Evolutionary conservation across 1,139 yeast species (phyloP).

Genomic region (Pneumocystis oryctolagi): DNA sequence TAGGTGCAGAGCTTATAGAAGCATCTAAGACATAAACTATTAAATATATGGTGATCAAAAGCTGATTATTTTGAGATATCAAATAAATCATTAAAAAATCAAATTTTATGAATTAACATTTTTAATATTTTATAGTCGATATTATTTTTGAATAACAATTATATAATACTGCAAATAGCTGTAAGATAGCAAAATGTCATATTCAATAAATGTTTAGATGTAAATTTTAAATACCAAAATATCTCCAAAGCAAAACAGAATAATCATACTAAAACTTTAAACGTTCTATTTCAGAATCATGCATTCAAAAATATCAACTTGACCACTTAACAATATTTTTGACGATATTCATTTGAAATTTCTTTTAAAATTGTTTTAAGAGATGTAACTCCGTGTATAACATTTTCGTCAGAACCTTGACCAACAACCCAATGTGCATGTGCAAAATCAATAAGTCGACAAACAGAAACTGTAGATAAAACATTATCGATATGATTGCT

Average conservation of each 20-base stretch:
- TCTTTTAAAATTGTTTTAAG: neutral
- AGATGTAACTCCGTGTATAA: conserved; percentile 36
- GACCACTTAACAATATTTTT: neutral
- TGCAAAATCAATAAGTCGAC: conserved; percentile 69
- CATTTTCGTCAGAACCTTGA: conserved; percentile 55
- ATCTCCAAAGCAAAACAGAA: neutral
- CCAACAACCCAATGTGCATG: conserved; percentile 57
- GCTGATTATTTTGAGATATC: neutral
- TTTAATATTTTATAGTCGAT: neutral
- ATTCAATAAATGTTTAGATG: neutral
- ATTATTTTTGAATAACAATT: neutral
- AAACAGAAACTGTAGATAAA: neutral
- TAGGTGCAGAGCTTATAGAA: conserved; percentile 19
- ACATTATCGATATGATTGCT: conserved; percentile 23
- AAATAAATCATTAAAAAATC: neutral
- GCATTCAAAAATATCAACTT: neutral
- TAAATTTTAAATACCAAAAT: neutral
- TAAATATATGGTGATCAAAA: neutral
- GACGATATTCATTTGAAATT: neutral
- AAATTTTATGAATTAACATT: neutral
- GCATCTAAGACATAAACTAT: conserved; percentile 6
- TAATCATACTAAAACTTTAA: neutral
- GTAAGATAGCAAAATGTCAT: neutral
- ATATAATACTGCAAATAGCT: no score
- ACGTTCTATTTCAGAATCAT: neutral